Conservation (phyloP, 1,284 basidiomycete species). For the Wallemia mellicola region DNA sequence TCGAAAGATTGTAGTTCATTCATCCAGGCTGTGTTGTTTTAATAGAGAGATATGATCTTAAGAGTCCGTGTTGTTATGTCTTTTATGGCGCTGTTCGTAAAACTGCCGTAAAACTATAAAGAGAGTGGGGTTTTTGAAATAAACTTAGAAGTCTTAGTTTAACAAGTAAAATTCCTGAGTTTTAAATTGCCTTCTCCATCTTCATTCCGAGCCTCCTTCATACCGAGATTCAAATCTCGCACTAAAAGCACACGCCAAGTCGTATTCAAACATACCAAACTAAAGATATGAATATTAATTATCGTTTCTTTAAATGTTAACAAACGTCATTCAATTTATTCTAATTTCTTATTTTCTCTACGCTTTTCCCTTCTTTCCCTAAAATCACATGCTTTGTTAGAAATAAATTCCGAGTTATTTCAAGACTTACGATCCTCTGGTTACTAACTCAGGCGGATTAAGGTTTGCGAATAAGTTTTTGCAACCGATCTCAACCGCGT, state of each 20-base stretch:
- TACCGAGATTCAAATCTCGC: not conserved
- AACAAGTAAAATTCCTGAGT: not conserved
- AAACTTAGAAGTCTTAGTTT: not conserved
- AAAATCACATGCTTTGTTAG: too few species aligned
- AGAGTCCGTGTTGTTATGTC: not conserved
- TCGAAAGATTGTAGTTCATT: not conserved
- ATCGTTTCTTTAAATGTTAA: not conserved
- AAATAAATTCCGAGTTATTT: too few species aligned
- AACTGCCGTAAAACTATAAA: not conserved
- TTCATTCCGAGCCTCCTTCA: not conserved
- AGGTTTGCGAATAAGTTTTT: constrained; percentile 68
- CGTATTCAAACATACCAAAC: not conserved
- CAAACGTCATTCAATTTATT: not conserved
- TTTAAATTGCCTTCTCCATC: not conserved
- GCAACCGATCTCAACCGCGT: constrained; percentile 46
- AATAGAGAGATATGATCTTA: not conserved
- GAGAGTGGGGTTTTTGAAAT: not conserved
- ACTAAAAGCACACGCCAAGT: not conserved
- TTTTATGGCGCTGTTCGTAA: not conserved
- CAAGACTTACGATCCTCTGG: constrained; percentile 26
- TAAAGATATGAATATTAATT: not conserved
- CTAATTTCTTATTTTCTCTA: not conserved
- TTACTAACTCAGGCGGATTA: constrained; percentile 56
- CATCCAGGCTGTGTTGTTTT: not conserved
- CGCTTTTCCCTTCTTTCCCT: not conserved